Percentiles rank a stretch among this genome's conserved stretches.
These are phyloP conservation scores for Solanum bulbocastanum DNA, from an alignment of 257 asterid species.

Conservation along the genomic window DNA sequence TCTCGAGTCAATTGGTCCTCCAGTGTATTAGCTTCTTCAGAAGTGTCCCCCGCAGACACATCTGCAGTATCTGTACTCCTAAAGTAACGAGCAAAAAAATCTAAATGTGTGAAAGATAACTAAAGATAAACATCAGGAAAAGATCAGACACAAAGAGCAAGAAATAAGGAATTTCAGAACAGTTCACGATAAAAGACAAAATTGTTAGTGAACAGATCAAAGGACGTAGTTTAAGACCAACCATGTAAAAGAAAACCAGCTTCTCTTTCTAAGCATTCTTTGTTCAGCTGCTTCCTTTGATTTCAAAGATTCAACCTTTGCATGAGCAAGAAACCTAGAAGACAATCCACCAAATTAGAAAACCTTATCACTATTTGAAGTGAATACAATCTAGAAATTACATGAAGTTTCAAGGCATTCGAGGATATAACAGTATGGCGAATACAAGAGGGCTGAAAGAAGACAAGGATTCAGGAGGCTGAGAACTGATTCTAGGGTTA, in stretches of 20 bases:
- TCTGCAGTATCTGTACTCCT: constrained; percentile 70
- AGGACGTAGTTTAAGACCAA: constrained; percentile 20
- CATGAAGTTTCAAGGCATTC: neutral
- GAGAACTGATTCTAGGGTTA: neutral
- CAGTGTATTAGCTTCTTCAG: constrained; percentile 47
- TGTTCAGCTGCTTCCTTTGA: constrained; percentile 94
- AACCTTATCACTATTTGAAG: neutral
- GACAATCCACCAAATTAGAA: constrained; percentile 1
- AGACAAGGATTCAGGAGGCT: neutral
- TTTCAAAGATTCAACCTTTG: constrained; percentile 87
- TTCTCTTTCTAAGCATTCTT: constrained; percentile 55
- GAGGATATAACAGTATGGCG: neutral
- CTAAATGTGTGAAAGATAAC: neutral
- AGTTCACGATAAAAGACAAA: neutral
- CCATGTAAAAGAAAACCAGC: constrained; percentile 94
- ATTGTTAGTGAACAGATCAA: neutral
- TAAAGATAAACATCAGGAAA: neutral
- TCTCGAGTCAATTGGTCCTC: constrained; percentile 86
- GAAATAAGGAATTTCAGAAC: neutral
- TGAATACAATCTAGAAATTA: neutral
- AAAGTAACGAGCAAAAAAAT: constrained; percentile 11
- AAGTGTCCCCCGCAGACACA: constrained; percentile 34
- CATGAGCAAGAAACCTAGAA: constrained; percentile 95
- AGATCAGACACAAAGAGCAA: neutral
- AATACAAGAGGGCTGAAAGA: neutral